These are phyloP conservation scores for Tulasnella sp. DNA, from an alignment of 768 basidiomycete species.

Conservation along the genomic window DNA sequence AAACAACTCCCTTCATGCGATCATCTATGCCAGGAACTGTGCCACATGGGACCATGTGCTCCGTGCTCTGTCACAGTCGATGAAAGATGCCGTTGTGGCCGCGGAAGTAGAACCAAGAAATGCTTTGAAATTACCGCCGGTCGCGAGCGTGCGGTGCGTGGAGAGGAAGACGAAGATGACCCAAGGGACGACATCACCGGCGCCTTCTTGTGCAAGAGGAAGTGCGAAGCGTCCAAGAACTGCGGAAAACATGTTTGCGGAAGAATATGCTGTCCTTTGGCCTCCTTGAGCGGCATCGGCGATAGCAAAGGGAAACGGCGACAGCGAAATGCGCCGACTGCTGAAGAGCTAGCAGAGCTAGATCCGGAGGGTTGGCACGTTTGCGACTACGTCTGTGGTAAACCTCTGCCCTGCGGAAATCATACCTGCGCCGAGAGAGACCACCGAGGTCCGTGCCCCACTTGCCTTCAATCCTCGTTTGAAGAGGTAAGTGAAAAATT, in stretches of 20 bases:
- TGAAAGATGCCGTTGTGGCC: slow-evolving; percentile 78
- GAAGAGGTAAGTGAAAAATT: slow-evolving; percentile 55
- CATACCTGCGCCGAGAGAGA: slow-evolving; percentile 58
- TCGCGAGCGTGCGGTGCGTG: neutral
- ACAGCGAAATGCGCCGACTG: slow-evolving; percentile 20
- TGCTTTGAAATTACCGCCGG: slow-evolving; percentile 11
- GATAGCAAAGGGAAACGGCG: slow-evolving; percentile 50
- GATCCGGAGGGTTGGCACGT: slow-evolving; percentile 64
- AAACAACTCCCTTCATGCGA: slow-evolving; percentile 54
- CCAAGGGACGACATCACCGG: slow-evolving; percentile 25
- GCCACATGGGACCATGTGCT: slow-evolving; percentile 72
- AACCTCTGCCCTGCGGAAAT: slow-evolving; percentile 22
- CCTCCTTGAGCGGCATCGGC: slow-evolving; percentile 37
- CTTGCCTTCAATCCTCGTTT: slow-evolving; percentile 80
- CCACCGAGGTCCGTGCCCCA: slow-evolving; percentile 69
- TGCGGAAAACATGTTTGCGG: slow-evolving; percentile 85
- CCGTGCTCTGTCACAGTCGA: slow-evolving; percentile 62
- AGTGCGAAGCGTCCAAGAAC: slow-evolving; percentile 62
- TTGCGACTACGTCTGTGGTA: slow-evolving; percentile 41
- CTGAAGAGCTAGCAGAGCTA: slow-evolving; percentile 33
- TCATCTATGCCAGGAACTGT: slow-evolving; percentile 57
- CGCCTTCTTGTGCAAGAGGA: slow-evolving; percentile 65
- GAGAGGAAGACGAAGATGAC: slow-evolving; percentile 6
- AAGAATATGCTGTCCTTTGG: slow-evolving; percentile 81
- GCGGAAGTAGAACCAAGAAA: neutral